Percentiles rank a stretch among this genome's conserved stretches.
These are phyloP conservation scores for Takakia lepidozioides DNA, from an alignment of 225 moss, liverwort and hornwort species.

Conservation along the genomic window DNA sequence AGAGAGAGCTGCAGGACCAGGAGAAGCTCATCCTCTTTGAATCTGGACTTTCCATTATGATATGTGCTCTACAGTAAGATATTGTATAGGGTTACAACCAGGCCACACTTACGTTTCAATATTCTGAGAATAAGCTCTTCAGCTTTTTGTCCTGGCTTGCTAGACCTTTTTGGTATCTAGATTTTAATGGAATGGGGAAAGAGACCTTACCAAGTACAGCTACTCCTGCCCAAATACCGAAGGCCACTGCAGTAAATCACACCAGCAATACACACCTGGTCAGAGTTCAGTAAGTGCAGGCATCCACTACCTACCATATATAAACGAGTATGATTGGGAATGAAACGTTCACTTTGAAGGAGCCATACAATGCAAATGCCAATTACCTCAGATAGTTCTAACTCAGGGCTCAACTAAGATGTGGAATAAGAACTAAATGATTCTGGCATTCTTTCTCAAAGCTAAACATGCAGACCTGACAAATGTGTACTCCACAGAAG, in stretches of 20 bases:
- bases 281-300: no score
- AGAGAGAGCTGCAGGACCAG: not conserved
- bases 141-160: not conserved
- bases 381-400: no score
- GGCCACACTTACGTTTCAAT: not conserved
- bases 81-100: not conserved
- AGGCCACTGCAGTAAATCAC: slow-evolving; percentile 1
- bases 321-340: no score
- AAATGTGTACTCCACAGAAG: no score
- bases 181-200: not conserved
- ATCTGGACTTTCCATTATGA: no score
- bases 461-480: no score
- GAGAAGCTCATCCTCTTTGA: no score
- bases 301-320: not conserved
- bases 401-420: no score
- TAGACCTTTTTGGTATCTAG: not conserved
- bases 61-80: not conserved
- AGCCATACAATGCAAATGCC: no score
- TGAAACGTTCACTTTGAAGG: no score
- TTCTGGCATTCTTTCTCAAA: no score
- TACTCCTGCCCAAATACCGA: slow-evolving; percentile 6
- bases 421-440: no score
- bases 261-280: not conserved
- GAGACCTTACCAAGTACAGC: slow-evolving; percentile 5
- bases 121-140: not conserved